Evolutionary conservation across 208 protist genomes (phyloP).

Genomic region (Leishmania martiniquensis): DNA sequence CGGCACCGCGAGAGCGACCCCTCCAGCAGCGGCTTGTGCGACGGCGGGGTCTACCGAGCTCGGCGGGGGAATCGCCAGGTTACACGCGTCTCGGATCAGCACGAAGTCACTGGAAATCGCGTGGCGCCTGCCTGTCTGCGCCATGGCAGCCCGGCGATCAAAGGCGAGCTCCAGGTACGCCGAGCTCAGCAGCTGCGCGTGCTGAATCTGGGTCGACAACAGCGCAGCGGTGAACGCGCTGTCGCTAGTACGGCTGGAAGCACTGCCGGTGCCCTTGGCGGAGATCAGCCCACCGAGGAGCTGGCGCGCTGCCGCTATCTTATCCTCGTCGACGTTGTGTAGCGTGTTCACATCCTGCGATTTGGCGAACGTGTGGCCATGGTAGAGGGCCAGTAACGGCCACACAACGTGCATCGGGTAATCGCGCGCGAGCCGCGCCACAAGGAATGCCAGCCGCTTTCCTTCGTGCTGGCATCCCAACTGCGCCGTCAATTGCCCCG

Average conservation of each 20-base stretch:
- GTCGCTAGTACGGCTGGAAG: background rate
- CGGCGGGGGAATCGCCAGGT: constrained; percentile 51
- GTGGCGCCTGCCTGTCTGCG: constrained; percentile 19
- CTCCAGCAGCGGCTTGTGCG: background rate
- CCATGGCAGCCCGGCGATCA: constrained; percentile 24
- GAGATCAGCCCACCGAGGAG: constrained; percentile 14
- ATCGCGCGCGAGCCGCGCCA: constrained; percentile 49
- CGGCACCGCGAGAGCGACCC: constrained; percentile 6
- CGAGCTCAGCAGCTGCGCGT: constrained; percentile 60
- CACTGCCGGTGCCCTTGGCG: background rate
- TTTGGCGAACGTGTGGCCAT: constrained; percentile 57
- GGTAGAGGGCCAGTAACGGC: constrained; percentile 74
- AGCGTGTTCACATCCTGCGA: constrained; percentile 26
- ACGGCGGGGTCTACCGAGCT: constrained; percentile 29
- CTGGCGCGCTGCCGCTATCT: constrained; percentile 21
- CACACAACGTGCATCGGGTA: constrained; percentile 68
- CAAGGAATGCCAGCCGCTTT: constrained; percentile 39
- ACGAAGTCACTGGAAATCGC: constrained; percentile 43
- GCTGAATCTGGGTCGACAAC: constrained; percentile 29
- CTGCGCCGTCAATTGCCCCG: constrained; percentile 71
- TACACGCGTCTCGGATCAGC: constrained; percentile 30
- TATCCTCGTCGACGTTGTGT: constrained; percentile 25
- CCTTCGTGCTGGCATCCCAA: constrained; percentile 35
- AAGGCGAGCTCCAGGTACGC: constrained; percentile 88
- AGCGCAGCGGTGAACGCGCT: background rate